Base-by-base conservation (phyloP, 805 yeast genomes). In the Wickerhamiella occidentalis region DNA sequence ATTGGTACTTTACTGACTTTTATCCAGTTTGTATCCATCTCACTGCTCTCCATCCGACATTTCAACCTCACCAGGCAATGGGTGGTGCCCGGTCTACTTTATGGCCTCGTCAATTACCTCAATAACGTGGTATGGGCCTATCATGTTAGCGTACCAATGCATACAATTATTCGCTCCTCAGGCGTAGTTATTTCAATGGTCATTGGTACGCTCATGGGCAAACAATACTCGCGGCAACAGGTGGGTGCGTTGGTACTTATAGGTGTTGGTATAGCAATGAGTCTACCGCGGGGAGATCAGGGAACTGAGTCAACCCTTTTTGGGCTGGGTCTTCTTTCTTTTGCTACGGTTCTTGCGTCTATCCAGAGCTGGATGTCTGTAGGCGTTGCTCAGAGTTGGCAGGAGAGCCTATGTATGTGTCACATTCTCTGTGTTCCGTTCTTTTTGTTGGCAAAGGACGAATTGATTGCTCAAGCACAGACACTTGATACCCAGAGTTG, bases 161-260 rank as follows among this genome's bases (percentile, higher is more conserved):
- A 82, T 58, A 80, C 80, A 22, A 73, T 81, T 6, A 69, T 81
- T 55, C 62, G 87, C 47, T 79, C 85, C 11, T 73, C 80, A 5
- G 78, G 83, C 0, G 75, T 84, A 0, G 75, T 78, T 6, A 62
- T 79, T 15, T 77, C 83, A 0, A 73, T 83, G 78, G 26, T 72
- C 0, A 62, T 79, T 3, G 85, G 88, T 2, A 64, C 61, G 55
- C 44, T 70, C 5, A 50, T 71, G 9, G 77, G 75, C 41, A 78
- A 72, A 58, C 59, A 58, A 26, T 80, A 79, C 58, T 61, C 68
- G 7, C 15, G 33, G 0, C 52, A 54, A 7, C 85, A 82, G 62
- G 61, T 78, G 0, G 6, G 64, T 2, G 73, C 82, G 8, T 77
- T 82, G 1, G 35, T 68, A 0, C 45, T 78, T 6, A 65, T 83